phyloP scores from a whole-genome alignment of 768 basidiomycete species.

The Hericium rajendrae region DNA sequence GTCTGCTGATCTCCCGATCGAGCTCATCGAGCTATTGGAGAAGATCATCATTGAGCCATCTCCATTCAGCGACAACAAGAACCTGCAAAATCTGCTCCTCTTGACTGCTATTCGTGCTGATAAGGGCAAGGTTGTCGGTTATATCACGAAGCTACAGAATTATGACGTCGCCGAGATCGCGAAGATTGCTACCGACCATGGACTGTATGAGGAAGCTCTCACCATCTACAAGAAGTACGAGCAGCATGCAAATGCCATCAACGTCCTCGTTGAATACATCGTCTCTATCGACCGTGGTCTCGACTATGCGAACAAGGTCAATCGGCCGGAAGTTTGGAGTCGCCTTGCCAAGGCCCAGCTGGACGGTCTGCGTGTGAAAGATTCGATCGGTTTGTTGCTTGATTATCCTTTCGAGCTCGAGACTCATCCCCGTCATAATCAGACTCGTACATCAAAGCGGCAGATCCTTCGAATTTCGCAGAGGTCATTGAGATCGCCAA shows the following conservation, averaged over 20 bases:
- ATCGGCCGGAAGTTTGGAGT: slow-evolving; percentile 95
- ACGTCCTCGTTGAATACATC: slow-evolving; percentile 95
- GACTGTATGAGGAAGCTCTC: slow-evolving; percentile 91
- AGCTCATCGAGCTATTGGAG: slow-evolving; percentile 94
- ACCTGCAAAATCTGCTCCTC: slow-evolving; percentile 89
- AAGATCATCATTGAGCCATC: slow-evolving; percentile 98
- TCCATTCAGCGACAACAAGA: slow-evolving; percentile 95
- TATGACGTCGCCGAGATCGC: slow-evolving; percentile 95
- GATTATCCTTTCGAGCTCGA: neutral
- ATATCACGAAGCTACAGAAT: slow-evolving; percentile 95
- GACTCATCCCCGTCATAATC: neutral
- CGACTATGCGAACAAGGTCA: slow-evolving; percentile 94
- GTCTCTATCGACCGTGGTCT: slow-evolving; percentile 95
- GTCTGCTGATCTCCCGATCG: slow-evolving; percentile 90
- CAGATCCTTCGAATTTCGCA: slow-evolving; percentile 86
- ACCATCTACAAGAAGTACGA: slow-evolving; percentile 98
- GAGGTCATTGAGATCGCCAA: slow-evolving; percentile 96
- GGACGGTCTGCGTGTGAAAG: slow-evolving; percentile 96
- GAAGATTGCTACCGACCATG: slow-evolving; percentile 92
- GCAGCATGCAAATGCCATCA: slow-evolving; percentile 92
- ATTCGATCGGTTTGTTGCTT: slow-evolving; percentile 66
- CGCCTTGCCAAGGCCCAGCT: slow-evolving; percentile 97
- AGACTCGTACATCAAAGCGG: slow-evolving; percentile 98
- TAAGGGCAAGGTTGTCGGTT: slow-evolving; percentile 96
- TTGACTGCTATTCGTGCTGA: slow-evolving; percentile 95